Percentiles rank a stretch among this genome's conserved stretches.
Evolutionary conservation across 2,329 filamentous ascomycete species (phyloP).

Genomic region (Trichoderma citrinoviride): DNA sequence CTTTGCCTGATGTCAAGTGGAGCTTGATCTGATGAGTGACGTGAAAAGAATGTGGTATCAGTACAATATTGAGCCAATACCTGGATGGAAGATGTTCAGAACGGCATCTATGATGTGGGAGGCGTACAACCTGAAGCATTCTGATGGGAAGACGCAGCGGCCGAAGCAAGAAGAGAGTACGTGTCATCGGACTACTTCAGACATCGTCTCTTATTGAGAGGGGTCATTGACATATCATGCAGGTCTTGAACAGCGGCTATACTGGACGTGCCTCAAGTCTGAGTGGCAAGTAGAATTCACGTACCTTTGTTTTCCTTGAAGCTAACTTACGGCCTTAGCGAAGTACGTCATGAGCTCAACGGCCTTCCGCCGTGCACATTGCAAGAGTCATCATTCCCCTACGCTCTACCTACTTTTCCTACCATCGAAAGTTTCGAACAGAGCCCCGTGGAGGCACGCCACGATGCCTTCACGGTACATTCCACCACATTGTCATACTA

Average conservation of each 20-base stretch:
- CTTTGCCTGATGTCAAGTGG: not conserved
- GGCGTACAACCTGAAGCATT: constrained; percentile 5
- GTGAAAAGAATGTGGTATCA: constrained; percentile 8
- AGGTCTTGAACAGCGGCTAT: constrained; percentile 11
- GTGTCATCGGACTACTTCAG: not conserved
- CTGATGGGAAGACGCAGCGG: not conserved
- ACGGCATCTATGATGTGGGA: constrained; percentile 11
- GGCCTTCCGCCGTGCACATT: constrained; percentile 5
- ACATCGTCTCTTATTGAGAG: not conserved
- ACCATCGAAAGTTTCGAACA: constrained; percentile 4
- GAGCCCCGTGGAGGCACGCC: not conserved
- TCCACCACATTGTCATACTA: not conserved
- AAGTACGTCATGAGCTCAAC: constrained; percentile 6
- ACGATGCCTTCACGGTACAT: not conserved
- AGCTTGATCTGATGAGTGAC: not conserved
- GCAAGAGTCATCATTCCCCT: constrained; percentile 8
- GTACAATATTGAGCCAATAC: constrained; percentile 4
- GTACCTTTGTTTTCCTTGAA: not conserved
- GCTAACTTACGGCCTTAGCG: not conserved
- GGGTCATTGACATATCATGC: too few species aligned
- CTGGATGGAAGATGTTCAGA: constrained; percentile 9
- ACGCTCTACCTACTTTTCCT: not conserved
- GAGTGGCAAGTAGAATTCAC: not conserved
- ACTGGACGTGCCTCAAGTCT: constrained; percentile 6
- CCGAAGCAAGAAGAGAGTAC: constrained; percentile 7